Conservation (phyloP, 768 basidiomycete genomes). For the Termitomyces sp. region DNA sequence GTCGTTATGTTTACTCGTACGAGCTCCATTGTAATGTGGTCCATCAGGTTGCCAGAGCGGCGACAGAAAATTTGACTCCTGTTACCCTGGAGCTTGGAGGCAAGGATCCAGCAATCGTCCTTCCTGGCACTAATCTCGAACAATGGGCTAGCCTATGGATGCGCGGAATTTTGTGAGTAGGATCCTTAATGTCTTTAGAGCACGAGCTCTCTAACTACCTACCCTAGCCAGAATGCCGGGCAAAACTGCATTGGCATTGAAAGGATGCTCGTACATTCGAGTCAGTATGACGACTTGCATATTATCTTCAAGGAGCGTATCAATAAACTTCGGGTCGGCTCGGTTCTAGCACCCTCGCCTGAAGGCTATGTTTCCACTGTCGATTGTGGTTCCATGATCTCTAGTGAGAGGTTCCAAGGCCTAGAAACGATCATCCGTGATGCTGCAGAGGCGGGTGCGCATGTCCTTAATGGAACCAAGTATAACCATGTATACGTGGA, state of each 20-base stretch:
- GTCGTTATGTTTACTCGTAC: constrained; percentile 9
- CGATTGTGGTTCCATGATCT: constrained; percentile 90
- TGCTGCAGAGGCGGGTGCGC: constrained; percentile 69
- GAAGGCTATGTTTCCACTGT: constrained; percentile 71
- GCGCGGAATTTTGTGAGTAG: constrained; percentile 85
- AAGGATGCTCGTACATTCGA: constrained; percentile 79
- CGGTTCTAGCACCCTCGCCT: constrained; percentile 60
- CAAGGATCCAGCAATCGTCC: constrained; percentile 90
- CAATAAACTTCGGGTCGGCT: constrained; percentile 69
- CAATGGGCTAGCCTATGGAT: constrained; percentile 82
- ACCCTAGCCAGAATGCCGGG: constrained; percentile 78
- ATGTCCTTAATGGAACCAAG: constrained; percentile 58
- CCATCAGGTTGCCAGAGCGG: constrained; percentile 71
- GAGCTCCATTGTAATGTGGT: background rate
- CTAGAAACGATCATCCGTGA: constrained; percentile 67
- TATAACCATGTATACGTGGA: constrained; percentile 65
- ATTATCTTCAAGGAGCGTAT: constrained; percentile 61
- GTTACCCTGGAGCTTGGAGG: constrained; percentile 93
- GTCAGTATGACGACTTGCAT: constrained; percentile 75
- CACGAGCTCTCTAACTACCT: background rate
- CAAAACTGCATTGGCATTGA: constrained; percentile 99
- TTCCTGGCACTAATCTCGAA: constrained; percentile 80
- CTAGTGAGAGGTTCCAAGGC: constrained; percentile 61
- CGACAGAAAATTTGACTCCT: constrained; percentile 84
- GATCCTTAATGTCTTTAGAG: background rate